Evolutionary conservation across 176 grass and related monocot genomes (phyloP), one percentile per base, ranked within the genome.

Genomic region (Musa troglodytarum): DNA sequence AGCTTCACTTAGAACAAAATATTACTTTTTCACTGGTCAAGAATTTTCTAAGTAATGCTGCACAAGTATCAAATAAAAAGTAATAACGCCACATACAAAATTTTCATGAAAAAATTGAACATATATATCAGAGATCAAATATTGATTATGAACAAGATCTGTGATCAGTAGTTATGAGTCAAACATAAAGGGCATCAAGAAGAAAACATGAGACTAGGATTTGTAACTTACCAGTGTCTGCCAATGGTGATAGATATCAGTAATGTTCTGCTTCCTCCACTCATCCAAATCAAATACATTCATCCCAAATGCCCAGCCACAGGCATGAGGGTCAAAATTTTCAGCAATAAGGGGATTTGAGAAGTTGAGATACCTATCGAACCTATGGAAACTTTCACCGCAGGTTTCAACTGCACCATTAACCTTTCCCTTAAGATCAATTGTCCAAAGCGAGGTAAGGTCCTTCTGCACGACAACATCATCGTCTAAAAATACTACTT

Each of bases 261-360:
- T 97, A 34, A 97, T 88, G 34, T 93, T 97, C 74, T 97, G 90
- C 82, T 82, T 97, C 88, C 85, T 97, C 93, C 93, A 97, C 63
- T 93, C 93, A 24, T 73, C 81, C 75, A 97, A 82, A 85, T 97
- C 93, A 78, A 97, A 97, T 61, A 97, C 78, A 64, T 97, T 97
- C 93, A 97, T 93, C 26, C 88, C 93, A 80, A 88, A 97, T 50
- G 93, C 88, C 93, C 90, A 97, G 34, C 90, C 90, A 0, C 93
- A 97, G 49, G 90, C 84, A 54, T 43, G 74, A 12, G 90, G 93
- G 68, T 88, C 28, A 72, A 97, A 97, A 85, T 93, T 93, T 58
- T 83, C 76, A 72, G 88, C 83, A 56, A 97, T 97, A 49, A 97
- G 80, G 79, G 85, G 85, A 79, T 93, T 97, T 64, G 93, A 93